Evolutionary conservation across 2,329 filamentous ascomycete genomes (phyloP), one percentile per base, ranked within the genome.

Genomic region (Ciborinia camelliae): DNA sequence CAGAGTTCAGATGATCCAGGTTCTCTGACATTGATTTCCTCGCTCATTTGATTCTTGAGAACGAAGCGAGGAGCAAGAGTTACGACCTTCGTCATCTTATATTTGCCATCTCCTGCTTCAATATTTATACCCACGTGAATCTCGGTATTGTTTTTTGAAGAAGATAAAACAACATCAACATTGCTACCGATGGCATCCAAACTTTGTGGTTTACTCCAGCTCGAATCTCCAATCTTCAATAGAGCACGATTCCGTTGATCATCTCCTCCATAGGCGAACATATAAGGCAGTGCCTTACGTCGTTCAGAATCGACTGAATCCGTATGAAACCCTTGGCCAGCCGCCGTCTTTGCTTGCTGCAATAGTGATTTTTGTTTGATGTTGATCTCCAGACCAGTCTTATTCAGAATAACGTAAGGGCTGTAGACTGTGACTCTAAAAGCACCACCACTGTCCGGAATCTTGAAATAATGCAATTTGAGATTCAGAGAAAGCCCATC

Each of bases 151-250:
- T 84, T 81, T 50, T 83, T 84, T 2, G 84, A 79, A 0, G 92
- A 91, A 58, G 90, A 89, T 41, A 99, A 82, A 41, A 95, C 85
- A 43, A 97, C 90, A 71, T 97, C 93, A 20, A 92, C 89, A 0
- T 90, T 92, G 73, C 94, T 98, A 39, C 95, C 95, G 69, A 99
- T 95, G 26, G 95, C 95, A 74, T 99, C 96, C 72, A 99, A 97
- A 82, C 92, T 97, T 75, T 98, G 94, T 0, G 94, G 92, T 75
- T 95, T 97, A 79, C 95, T 98, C 96, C 95, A 99, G 66, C 88
- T 86, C 0, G 95, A 97, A 63, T 96, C 90, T 6, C 90, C 92
- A 48, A 97, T 86, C 78, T 91, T 96, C 66, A 99, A 80, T 52
- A 96, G 80, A 8, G 92, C 92, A 69, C 95, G 87, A 76, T 99